These are phyloP conservation scores for Colletotrichum costaricense DNA, from an alignment of 2,329 filamentous ascomycete genomes.

Conservation along the genomic window DNA sequence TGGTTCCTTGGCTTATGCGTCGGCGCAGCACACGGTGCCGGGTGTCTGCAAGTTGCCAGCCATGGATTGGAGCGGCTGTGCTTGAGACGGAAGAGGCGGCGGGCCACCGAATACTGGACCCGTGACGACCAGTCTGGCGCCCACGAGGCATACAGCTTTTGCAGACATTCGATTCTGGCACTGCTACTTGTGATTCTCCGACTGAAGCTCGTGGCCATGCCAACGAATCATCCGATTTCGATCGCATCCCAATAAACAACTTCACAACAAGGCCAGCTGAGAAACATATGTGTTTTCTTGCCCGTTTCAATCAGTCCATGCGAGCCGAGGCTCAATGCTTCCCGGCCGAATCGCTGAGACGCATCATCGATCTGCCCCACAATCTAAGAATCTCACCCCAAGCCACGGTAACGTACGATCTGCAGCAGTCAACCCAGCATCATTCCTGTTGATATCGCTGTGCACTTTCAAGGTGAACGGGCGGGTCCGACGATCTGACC, in stretches of 20 bases:
- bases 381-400: conserved; percentile 14
- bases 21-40: background rate
- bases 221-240: background rate
- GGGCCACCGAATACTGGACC: background rate
- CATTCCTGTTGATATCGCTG: background rate
- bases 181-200: background rate
- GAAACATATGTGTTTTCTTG: background rate
- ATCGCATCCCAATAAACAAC: background rate
- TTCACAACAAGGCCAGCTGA: background rate
- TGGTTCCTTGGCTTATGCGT: background rate
- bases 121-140: background rate
- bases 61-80: background rate
- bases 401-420: conserved; percentile 21
- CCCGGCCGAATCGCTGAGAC: background rate
- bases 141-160: background rate
- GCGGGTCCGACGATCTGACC: background rate
- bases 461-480: background rate
- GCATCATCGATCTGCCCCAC: conserved; percentile 25
- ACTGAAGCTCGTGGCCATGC: background rate
- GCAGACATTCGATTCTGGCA: background rate
- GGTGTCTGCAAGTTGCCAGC: background rate
- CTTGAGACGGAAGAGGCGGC: background rate
- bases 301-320: conserved; percentile 1
- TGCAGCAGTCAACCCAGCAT: conserved; percentile 9
- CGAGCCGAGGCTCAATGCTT: conserved; percentile 20